Conservation (phyloP, 2,329 filamentous ascomycete species). For the Dactylellina parvicollis region DNA sequence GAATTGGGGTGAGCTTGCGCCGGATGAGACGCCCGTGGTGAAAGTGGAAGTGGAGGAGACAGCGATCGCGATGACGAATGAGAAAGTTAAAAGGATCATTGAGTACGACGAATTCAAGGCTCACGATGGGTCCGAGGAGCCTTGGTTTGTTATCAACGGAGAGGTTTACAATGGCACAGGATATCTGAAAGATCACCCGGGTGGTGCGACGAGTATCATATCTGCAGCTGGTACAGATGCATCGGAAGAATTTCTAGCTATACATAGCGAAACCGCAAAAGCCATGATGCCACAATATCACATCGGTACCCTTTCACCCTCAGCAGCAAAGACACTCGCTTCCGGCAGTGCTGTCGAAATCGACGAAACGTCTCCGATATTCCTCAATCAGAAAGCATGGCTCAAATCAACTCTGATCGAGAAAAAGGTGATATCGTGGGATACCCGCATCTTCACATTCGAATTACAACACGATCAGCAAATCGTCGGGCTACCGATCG, state of each 20-base stretch:
- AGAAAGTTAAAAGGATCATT: slow-evolving; percentile 71
- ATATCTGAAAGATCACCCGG: slow-evolving; percentile 84
- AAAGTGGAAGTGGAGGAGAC: slow-evolving; percentile 67
- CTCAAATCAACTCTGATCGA: slow-evolving; percentile 74
- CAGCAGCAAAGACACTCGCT: slow-evolving; percentile 68
- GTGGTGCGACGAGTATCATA: slow-evolving; percentile 84
- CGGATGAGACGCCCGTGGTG: slow-evolving; percentile 67
- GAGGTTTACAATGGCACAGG: slow-evolving; percentile 87
- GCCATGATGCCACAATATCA: slow-evolving; percentile 88
- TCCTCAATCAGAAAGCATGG: slow-evolving; percentile 79
- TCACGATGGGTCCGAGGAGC: slow-evolving; percentile 72
- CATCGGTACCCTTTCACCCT: slow-evolving; percentile 77
- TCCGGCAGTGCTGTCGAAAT: slow-evolving; percentile 60
- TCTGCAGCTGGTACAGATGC: slow-evolving; percentile 82
- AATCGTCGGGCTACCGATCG: slow-evolving; percentile 78
- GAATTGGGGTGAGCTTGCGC: slow-evolving; percentile 80
- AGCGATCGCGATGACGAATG: slow-evolving; percentile 74
- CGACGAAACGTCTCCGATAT: slow-evolving; percentile 67
- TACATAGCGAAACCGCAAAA: slow-evolving; percentile 92
- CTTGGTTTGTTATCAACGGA: slow-evolving; percentile 89
- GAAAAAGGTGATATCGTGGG: slow-evolving; percentile 76
- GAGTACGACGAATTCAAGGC: slow-evolving; percentile 75
- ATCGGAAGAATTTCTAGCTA: slow-evolving; percentile 89
- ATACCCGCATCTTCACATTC: slow-evolving; percentile 85
- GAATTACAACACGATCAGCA: slow-evolving; percentile 77